Evolutionary conservation across 75 land plant species (phyloP), one percentile per base, ranked within the genome.

Genomic region (Selaginella moellendorffii): DNA sequence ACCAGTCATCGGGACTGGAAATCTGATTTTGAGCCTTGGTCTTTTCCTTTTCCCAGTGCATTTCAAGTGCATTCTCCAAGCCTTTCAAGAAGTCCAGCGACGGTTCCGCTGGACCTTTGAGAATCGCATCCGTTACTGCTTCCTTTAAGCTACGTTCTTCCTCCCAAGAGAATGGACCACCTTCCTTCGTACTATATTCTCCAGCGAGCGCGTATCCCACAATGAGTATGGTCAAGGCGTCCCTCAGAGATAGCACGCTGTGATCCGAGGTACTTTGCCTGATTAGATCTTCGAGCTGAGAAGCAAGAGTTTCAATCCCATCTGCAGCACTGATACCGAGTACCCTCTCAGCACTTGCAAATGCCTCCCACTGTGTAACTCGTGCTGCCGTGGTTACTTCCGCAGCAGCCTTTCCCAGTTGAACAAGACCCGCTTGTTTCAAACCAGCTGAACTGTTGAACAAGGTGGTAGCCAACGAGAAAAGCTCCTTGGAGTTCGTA

Each of bases 201-300:
- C 97, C 97, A 68, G 97, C 97, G 60, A 92, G 76, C 12, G 87
- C 81, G 71, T 85, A 92, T 52, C 90, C 97, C 63, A 76, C 70
- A 56, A 83, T 69, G n/a, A 81, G 75, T 18, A 92, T 78, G 30
- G 84, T 83, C 42, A 92, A 67, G 42, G 89, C 90, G 74, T 92
- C 90, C 53, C 78, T 52, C 26, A 92, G 76, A 46, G 86, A 81
- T 27, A 92, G 76, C 52, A 85, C 61, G 26, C 83, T 71, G 52
- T 14, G 10, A 36, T 14, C 46, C 46, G 5, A 5, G 5, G 10
- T 36, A 5, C 46, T 14, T 36, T 36, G 46, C 46, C 46, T 36
- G 5, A 36, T 14, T 36, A 36, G 14, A 36, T 36, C 46, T 14
- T 36, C 10, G 46, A 36, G 10, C 46, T 36, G 46, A 5, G 14